Evolutionary conservation across 306 rosid genomes (phyloP).

Genomic region (Carpinus viminea): DNA sequence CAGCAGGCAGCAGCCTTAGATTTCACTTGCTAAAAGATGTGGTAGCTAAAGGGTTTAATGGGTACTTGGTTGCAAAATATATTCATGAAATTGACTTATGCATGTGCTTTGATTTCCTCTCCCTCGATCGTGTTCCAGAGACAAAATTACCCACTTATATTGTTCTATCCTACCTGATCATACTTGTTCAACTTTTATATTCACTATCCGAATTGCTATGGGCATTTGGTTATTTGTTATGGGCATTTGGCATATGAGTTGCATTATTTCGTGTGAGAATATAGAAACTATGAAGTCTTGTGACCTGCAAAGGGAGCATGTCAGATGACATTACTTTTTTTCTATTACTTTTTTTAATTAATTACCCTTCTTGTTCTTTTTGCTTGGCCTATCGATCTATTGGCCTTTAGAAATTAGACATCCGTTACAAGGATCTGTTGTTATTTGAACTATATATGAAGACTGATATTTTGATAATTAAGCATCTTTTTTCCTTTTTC

Average conservation of each 20-base stretch:
- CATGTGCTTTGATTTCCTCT: too few species aligned
- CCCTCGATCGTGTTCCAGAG: too few species aligned
- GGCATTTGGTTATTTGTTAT: background rate
- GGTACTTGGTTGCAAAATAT: too few species aligned
- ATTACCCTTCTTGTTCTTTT: too few species aligned
- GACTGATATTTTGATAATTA: background rate
- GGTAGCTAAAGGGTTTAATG: too few species aligned
- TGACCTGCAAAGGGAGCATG: too few species aligned
- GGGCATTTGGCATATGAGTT: background rate
- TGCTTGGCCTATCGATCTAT: background rate
- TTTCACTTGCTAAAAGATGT: constrained; percentile 31
- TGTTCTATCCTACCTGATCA: background rate
- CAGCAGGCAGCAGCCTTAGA: constrained; percentile 22
- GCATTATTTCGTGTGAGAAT: background rate
- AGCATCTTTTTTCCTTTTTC: constrained; percentile 11
- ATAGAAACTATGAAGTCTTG: too few species aligned
- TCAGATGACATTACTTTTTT: too few species aligned
- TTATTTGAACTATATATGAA: background rate
- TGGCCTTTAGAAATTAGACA: background rate
- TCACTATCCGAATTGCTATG: too few species aligned
- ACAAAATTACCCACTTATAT: background rate
- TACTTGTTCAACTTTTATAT: too few species aligned
- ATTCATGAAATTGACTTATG: too few species aligned
- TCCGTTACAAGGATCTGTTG: background rate
- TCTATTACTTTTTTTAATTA: too few species aligned